Evolutionary conservation across 805 yeast species (phyloP), one percentile per base, ranked within the genome.

Genomic region (Saccharomycopsis lassenensis): DNA sequence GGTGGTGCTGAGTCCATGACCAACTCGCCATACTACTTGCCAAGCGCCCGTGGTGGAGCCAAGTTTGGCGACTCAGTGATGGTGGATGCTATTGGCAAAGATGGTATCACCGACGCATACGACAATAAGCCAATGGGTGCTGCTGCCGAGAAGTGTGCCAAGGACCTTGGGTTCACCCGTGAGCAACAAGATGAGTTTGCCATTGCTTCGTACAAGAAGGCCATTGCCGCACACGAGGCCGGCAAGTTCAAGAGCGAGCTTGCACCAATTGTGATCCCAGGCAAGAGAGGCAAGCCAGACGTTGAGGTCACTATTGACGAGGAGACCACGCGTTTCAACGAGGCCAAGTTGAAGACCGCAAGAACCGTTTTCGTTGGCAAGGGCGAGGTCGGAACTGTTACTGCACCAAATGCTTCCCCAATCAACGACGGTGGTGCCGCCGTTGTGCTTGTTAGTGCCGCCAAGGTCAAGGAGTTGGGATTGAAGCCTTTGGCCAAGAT

Each of bases 1-100:
- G 98, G 97, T 49, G 98, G 98, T 55, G 91, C 95, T 49, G 98
- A 91, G 64, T 80, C 94, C 40, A 89, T 91, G 98, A 68, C 95
- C 42, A 89, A 91, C 57, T 74, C 87, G 24, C 98, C 98, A 37
- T 89, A 87, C 69, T 89, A 89, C 57, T 54, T 84, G 39, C 91
- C 94, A 40, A 56, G 74, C 40, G 86, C 91, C 29, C 81, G 99
- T 64, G 53, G 65, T 31, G 97, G 97, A 49, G 77, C 85, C 50
- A 81, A 89, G 66, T 91, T 75, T 54, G 98, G 99, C 51, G 89
- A 83, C 46, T 61, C 76, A 36, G 48, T 66, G 16, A 49, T 89
- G 45, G 75, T 87, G 32, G 99, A 91, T 56, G 97, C 95, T 54
- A 62, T 91, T 43, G 82, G 79, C 58, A 77, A 77, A 55, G 99